Conservation (phyloP, 768 basidiomycete genomes). For the Kwoniella botswanensis region DNA sequence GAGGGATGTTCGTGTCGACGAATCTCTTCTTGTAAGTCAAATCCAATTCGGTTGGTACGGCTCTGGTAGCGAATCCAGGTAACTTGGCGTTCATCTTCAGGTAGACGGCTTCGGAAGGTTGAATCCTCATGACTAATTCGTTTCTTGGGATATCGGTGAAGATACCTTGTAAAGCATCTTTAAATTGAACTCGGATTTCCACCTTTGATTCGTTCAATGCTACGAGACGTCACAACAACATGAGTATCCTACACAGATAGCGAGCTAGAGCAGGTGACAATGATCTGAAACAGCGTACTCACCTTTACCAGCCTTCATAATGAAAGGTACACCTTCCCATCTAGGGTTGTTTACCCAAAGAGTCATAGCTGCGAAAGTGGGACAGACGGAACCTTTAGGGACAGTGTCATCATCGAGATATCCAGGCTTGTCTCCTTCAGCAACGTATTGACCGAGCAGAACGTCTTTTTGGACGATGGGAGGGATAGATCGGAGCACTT, state of each 20-base stretch:
- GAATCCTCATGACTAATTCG: constrained; percentile 96
- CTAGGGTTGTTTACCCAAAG: constrained; percentile 92
- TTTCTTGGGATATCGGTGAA: constrained; percentile 96
- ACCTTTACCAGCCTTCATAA: constrained; percentile 98
- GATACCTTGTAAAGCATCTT: constrained; percentile 94
- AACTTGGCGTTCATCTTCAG: constrained; percentile 95
- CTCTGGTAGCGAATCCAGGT: constrained; percentile 86
- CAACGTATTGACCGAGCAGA: constrained; percentile 92
- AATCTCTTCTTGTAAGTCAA: constrained; percentile 96
- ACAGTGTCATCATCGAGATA: constrained; percentile 97
- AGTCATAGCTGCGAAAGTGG: constrained; percentile 89
- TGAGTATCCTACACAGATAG: constrained; percentile 1
- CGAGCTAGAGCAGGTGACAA: too few species aligned
- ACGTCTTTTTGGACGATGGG: constrained; percentile 77
- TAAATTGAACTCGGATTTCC: constrained; percentile 96
- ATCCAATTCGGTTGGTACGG: constrained; percentile 96
- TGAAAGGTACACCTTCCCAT: constrained; percentile 99
- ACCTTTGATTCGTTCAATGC: constrained; percentile 98
- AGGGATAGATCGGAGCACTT: constrained; percentile 89
- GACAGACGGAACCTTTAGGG: constrained; percentile 86
- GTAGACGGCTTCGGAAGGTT: constrained; percentile 94
- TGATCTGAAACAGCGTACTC: constrained; percentile 31
- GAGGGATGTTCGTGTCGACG: constrained; percentile 86
- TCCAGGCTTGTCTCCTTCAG: constrained; percentile 81
- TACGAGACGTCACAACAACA: constrained; percentile 52